phyloP scores from a whole-genome alignment of 805 yeast species.

The Ogataea populi-albae region DNA sequence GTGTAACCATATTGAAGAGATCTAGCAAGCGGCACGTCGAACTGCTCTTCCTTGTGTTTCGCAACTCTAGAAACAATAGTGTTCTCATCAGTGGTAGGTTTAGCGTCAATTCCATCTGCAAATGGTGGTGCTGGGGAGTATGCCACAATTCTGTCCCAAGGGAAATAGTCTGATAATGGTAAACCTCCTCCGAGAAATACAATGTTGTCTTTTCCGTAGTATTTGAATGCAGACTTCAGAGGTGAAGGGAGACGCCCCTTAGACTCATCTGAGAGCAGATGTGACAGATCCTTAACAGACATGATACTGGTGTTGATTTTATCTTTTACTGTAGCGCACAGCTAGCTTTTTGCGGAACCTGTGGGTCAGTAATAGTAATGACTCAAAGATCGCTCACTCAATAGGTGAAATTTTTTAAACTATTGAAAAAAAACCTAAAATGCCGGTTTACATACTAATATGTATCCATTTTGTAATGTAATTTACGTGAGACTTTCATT shows the following conservation, averaged over 20 bases:
- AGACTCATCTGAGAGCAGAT: constrained; percentile 77
- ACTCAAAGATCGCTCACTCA: no score
- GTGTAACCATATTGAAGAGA: constrained; percentile 92
- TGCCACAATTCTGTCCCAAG: constrained; percentile 74
- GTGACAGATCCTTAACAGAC: constrained; percentile 66
- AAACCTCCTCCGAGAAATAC: constrained; percentile 94
- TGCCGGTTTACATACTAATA: no score
- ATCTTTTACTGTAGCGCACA: no score
- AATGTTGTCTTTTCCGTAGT: constrained; percentile 68
- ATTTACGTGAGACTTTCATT: no score
- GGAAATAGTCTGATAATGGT: constrained; percentile 88
- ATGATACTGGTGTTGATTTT: no score
- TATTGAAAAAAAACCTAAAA: neutral
- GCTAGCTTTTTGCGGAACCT: no score
- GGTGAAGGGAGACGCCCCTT: constrained; percentile 73
- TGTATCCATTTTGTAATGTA: no score
- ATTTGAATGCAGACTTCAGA: constrained; percentile 79
- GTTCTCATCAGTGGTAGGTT: constrained; percentile 40
- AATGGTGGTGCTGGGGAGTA: constrained; percentile 81
- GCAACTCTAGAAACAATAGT: constrained; percentile 35
- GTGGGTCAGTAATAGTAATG: no score
- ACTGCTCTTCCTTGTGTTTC: constrained; percentile 43
- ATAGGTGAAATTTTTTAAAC: no score
- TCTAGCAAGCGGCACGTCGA: constrained; percentile 70
- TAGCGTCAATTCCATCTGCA: constrained; percentile 70